A percentile compares a stretch with the other conserved stretches of the same genome.
These are phyloP conservation scores for Ceratocystis harringtonii DNA, from an alignment of 2,329 filamentous ascomycete genomes.

Conservation along the genomic window DNA sequence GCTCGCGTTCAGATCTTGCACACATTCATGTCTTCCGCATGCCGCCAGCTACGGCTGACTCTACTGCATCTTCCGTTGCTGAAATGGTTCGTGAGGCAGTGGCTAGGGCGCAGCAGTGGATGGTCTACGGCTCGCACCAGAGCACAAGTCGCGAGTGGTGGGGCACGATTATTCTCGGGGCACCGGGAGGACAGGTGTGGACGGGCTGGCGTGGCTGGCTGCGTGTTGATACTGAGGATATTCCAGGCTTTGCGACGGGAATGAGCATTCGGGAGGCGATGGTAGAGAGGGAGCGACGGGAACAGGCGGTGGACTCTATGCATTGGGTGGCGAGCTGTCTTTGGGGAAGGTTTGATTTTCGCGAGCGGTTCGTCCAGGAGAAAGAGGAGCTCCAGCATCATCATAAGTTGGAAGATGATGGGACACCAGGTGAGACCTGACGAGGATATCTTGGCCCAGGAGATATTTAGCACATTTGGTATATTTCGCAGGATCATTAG, in stretches of 20 bases:
- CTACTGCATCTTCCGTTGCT: slow-evolving; percentile 13
- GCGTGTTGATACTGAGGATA: slow-evolving; percentile 31
- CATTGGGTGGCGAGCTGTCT: slow-evolving; percentile 29
- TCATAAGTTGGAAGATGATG: neutral
- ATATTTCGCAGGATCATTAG: neutral
- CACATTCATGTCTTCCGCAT: slow-evolving; percentile 39
- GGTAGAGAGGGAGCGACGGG: slow-evolving; percentile 26
- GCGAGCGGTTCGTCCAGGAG: neutral
- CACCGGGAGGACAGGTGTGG: slow-evolving; percentile 26
- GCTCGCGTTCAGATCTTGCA: slow-evolving; percentile 26
- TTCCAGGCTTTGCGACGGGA: slow-evolving; percentile 27
- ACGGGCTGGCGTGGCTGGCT: slow-evolving; percentile 32
- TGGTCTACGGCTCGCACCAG: slow-evolving; percentile 34
- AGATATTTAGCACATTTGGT: neutral
- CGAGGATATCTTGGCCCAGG: neutral
- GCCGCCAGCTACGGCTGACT: slow-evolving; percentile 21
- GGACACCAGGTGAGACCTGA: neutral
- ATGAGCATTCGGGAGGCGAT: slow-evolving; percentile 33
- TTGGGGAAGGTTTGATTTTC: slow-evolving; percentile 37
- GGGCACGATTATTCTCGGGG: slow-evolving; percentile 41
- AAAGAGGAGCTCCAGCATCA: neutral
- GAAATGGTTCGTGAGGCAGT: slow-evolving; percentile 26
- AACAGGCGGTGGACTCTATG: slow-evolving; percentile 28
- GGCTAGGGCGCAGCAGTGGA: slow-evolving; percentile 30
- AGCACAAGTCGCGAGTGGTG: slow-evolving; percentile 38